These are phyloP conservation scores for Pseudohalonectria lignicola DNA, from an alignment of 2,329 filamentous ascomycete genomes.

Conservation along the genomic window DNA sequence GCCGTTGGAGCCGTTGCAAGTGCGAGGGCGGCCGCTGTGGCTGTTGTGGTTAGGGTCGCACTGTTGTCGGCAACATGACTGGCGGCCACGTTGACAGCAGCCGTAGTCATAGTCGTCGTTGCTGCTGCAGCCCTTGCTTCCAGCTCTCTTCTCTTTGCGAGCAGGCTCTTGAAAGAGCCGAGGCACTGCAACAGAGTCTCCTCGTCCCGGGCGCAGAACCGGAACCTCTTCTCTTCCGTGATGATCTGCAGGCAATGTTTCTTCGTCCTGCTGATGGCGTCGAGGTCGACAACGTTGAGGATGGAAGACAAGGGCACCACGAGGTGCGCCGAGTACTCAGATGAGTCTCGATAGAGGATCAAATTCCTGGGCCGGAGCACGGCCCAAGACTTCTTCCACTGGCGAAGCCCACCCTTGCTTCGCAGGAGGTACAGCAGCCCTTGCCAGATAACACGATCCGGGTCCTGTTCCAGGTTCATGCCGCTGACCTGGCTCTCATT, in stretches of 20 bases:
- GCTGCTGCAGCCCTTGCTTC: slow-evolving; percentile 35
- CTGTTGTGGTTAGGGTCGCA: too few relatives aligned
- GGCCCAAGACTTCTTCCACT: slow-evolving; percentile 94
- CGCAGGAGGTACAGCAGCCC: slow-evolving; percentile 81
- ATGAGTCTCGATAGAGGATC: slow-evolving; percentile 84
- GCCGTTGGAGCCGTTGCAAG: neutral
- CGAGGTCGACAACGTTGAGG: slow-evolving; percentile 86
- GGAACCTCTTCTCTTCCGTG: slow-evolving; percentile 77
- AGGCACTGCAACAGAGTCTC: slow-evolving; percentile 75
- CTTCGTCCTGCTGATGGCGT: slow-evolving; percentile 77
- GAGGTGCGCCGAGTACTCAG: slow-evolving; percentile 78
- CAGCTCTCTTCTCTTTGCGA: slow-evolving; percentile 58
- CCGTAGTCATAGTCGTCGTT: slow-evolving; percentile 5
- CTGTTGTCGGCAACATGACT: too few relatives aligned
- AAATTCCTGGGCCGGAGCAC: slow-evolving; percentile 79
- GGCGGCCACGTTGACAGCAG: neutral
- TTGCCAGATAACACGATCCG: slow-evolving; percentile 87
- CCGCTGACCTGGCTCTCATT: slow-evolving; percentile 56
- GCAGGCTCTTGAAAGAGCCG: slow-evolving; percentile 80
- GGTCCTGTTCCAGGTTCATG: slow-evolving; percentile 48
- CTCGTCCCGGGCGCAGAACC: slow-evolving; percentile 69
- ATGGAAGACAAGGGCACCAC: slow-evolving; percentile 70
- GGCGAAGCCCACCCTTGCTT: slow-evolving; percentile 69
- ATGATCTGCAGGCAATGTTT: slow-evolving; percentile 85
- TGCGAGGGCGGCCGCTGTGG: too few relatives aligned